These are phyloP conservation scores for Cercospora citrullina DNA, from an alignment of 2,329 filamentous ascomycete genomes.

Conservation along the genomic window DNA sequence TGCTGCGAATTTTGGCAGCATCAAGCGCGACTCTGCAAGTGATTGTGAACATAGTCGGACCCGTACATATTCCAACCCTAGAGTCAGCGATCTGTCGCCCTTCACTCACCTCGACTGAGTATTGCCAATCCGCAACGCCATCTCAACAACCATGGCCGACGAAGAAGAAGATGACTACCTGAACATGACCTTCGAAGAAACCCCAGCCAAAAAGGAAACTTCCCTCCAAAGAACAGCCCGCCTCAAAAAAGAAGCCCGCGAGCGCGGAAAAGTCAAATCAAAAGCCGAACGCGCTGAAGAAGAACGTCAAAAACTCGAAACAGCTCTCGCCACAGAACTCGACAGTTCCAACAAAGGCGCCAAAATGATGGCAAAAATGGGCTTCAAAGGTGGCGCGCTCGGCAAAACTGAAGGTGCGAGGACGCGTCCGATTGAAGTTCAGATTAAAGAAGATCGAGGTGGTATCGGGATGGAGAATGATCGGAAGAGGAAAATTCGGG, in stretches of 20 bases:
- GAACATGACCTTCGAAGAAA: conserved; percentile 84
- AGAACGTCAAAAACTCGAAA: conserved; percentile 70
- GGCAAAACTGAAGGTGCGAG: conserved; percentile 60
- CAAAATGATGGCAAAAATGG: conserved; percentile 96
- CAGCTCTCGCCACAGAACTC: conserved; percentile 71
- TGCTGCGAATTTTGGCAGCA: not conserved
- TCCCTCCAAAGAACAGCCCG: conserved; percentile 61
- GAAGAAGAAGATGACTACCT: conserved; percentile 89
- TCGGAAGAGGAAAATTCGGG: conserved; percentile 67
- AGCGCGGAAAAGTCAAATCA: conserved; percentile 64
- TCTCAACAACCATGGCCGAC: conserved; percentile 19
- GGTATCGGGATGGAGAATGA: conserved; percentile 84
- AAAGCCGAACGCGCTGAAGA: conserved; percentile 80
- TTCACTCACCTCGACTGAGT: no score
- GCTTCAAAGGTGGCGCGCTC: conserved; percentile 75
- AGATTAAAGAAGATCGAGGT: conserved; percentile 73
- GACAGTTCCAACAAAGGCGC: conserved; percentile 77
- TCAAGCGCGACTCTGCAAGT: not conserved
- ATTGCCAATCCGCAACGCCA: not conserved
- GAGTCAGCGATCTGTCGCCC: no score
- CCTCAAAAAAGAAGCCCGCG: conserved; percentile 61
- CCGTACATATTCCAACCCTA: no score
- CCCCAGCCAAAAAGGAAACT: conserved; percentile 56
- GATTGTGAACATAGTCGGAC: no score
- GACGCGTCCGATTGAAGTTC: conserved; percentile 73